Evolutionary conservation across 176 grass and related monocot genomes (phyloP), one percentile per base, ranked within the genome.

Genomic region (Alopecurus myosuroides): DNA sequence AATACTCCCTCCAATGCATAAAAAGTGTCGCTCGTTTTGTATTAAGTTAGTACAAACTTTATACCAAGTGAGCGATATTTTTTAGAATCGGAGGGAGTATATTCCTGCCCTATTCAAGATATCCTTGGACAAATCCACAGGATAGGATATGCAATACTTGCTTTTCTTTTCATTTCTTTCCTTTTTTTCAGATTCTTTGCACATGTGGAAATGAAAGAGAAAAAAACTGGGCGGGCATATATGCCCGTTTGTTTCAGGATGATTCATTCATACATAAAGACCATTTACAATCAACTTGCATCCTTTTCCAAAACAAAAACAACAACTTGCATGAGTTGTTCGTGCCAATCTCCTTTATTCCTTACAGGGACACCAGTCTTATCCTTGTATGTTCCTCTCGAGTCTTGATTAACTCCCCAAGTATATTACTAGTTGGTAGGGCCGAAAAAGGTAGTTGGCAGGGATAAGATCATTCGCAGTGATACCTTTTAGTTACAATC

Each of bases 121-220:
- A 81, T 69, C 22, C 79, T 19, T 70, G 53, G 61, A 80, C 62
- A 74, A 29, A 33, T 69, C 55, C 73, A 29, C 34, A 68, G 6
- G 69, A 58, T 60, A 89, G 77, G 77, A 85, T 89, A 89, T 76
- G 70, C 87, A 85, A 31, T 69, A 75, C 46, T 45, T 84, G 68
- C 37, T 58, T 39, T 61, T 22, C 50, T 33, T 70, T 60, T 35
- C 22, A 49, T 33, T 70, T 49, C 26, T 36, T 48, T 35, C 34
- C 34, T 74, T 85, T 74, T 85, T 81, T 15, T 3, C 33, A 60
- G 62, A 77, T 82, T 89, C 76, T 48, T 78, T 45, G 34, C 65
- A 77, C 52, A 44, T 29, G 60, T 23, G 33, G 73, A 63, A 77
- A 63, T 82, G 25, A 51, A 77, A 72, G 51, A 76, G 51, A 77